Evolutionary conservation across 1,284 basidiomycete genomes (phyloP).

Genomic region (Vanrija sp.): DNA sequence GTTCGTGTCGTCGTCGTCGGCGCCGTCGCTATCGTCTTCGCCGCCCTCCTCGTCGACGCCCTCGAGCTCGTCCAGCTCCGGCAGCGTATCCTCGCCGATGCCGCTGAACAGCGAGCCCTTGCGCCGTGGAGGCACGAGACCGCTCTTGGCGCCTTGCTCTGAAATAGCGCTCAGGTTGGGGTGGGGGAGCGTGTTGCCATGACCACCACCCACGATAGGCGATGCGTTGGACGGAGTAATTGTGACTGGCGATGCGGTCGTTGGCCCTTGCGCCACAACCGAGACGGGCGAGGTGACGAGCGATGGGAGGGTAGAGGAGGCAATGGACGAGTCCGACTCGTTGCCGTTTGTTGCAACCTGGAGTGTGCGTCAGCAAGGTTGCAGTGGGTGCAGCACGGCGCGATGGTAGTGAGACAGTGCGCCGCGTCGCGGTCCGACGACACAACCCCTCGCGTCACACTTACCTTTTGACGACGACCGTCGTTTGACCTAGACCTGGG

Average conservation of each 20-base stretch:
- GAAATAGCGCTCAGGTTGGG: conserved; percentile 35
- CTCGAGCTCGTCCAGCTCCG: background rate
- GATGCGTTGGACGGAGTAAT: conserved; percentile 2
- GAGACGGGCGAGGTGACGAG: conserved; percentile 27
- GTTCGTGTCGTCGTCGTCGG: conserved; percentile 59
- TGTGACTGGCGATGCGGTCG: conserved; percentile 4
- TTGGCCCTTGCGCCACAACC: background rate
- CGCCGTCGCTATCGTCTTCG: conserved; percentile 51
- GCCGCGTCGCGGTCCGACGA: background rate
- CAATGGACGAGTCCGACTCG: conserved; percentile 81
- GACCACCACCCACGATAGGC: conserved; percentile 3
- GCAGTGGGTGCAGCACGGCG: too few species aligned
- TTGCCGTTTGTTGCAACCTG: conserved; percentile 53
- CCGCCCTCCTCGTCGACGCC: background rate
- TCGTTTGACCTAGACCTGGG: conserved; percentile 2
- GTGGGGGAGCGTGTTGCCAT: conserved; percentile 7
- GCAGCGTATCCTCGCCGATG: too few species aligned
- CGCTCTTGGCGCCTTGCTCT: conserved; percentile 8
- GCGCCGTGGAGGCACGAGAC: background rate
- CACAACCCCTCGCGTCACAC: background rate
- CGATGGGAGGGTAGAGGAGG: conserved; percentile 45
- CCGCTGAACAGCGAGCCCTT: too few species aligned
- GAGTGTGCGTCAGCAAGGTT: background rate
- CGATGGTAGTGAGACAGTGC: too few species aligned
- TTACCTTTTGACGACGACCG: background rate